Evolutionary conservation across 805 yeast species (phyloP), one percentile per base, ranked within the genome.

Genomic region (Monosporozyma aerobia): DNA sequence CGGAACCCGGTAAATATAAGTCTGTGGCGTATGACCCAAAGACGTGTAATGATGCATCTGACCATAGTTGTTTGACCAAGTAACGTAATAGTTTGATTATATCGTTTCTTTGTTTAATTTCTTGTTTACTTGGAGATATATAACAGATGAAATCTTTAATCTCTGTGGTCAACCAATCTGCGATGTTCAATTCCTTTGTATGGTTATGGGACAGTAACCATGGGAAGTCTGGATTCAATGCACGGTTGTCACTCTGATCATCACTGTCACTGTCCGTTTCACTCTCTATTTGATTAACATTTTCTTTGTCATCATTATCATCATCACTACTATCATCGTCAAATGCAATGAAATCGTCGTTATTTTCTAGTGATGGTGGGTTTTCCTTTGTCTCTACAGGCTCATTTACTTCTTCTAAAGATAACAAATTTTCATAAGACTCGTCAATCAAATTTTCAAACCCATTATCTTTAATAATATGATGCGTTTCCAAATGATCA

Each of bases 11-110:
- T n/a, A 92, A 73, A 62, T 90, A 92, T 54, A 92, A 72, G 63
- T 90, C 97, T 0, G 97, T 90, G 0, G 98, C 97, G 66, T 80
- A 87, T 0, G 97, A 90, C 0, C 99, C 99, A 72, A 94, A 92
- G 6, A 90, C 95, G 56, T 84, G 85, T 3, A 87, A 79, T 52
- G 83, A 85, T 16, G 92, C 82, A 55, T 81, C 86, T 1, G 81
- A 81, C 97, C 97, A 92, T 51, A 83, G 71, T 5, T 69, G 65
- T 3, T 72, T 69, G 3, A 79, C 77, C 0, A 79, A 75, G 3
- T 68, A 63, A 54, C 85, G 80, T 33, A 94, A 69, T 47, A 78
- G 75, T 46, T 73, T 68, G n/a, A 92, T 83, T 2, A 87, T 82
- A 6, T 67, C 69, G 57, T 87, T 85, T 62, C 98, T 79, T 5